phyloP scores from a whole-genome alignment of 495 filamentous ascomycete species.

The Xylaria curta region DNA sequence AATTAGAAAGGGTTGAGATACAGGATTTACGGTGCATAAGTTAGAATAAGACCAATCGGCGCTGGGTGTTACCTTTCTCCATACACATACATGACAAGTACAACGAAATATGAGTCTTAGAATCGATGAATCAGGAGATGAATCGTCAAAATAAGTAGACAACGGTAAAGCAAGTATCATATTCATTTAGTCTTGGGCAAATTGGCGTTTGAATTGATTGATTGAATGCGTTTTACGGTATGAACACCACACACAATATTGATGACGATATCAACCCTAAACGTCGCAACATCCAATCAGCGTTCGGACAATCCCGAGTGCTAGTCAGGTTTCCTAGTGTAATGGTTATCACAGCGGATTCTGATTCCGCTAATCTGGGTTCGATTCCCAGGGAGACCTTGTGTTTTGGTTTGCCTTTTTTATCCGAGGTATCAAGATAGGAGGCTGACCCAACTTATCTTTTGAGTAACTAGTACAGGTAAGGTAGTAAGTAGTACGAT shows the following conservation, averaged over 20 bases:
- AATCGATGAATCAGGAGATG: neutral
- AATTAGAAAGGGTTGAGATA: neutral
- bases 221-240: neutral
- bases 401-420: neutral
- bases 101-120: neutral
- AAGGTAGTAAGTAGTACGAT: neutral
- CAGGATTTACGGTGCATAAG: neutral
- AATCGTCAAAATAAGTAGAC: neutral
- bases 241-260: neutral
- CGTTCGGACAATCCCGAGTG: neutral
- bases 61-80: neutral
- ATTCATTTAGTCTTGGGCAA: neutral
- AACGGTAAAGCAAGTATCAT: neutral
- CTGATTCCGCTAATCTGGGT: conserved; percentile 33
- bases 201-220: neutral
- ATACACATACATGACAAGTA: neutral
- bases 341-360: conserved; percentile 35
- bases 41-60: neutral
- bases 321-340: conserved; percentile 28
- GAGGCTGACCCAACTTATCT: neutral
- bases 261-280: neutral
- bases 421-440: neutral
- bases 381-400: conserved; percentile 33
- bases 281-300: neutral
- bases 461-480: no score